Percentiles rank a stretch among this genome's conserved stretches.
Evolutionary conservation across 495 filamentous ascomycete species (phyloP).

Genomic region (Aspergillus funiculosus): DNA sequence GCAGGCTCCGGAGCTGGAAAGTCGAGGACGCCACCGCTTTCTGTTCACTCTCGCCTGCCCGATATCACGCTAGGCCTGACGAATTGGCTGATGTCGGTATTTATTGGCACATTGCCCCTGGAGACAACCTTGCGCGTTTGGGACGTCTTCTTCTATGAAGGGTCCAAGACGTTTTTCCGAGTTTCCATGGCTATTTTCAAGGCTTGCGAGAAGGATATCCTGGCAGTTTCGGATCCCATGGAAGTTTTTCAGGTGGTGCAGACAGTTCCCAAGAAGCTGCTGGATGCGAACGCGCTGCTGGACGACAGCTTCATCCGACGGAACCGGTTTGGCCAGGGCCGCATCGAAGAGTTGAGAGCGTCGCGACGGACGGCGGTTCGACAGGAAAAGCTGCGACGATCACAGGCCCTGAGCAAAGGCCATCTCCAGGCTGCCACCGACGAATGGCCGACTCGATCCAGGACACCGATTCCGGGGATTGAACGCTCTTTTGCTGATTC

Average conservation of each 20-base stretch:
- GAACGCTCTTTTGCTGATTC: slow-evolving; percentile 36
- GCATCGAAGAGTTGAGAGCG: slow-evolving; percentile 41
- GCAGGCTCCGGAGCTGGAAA: slow-evolving; percentile 58
- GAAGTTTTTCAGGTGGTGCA: slow-evolving; percentile 96
- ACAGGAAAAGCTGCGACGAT: slow-evolving; percentile 41
- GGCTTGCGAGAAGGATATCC: slow-evolving; percentile 76
- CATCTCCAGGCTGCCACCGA: slow-evolving; percentile 35
- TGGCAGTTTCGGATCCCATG: slow-evolving; percentile 77
- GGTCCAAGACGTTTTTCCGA: slow-evolving; percentile 89
- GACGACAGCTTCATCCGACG: slow-evolving; percentile 72
- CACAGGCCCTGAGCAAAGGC: slow-evolving; percentile 36
- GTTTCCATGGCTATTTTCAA: slow-evolving; percentile 92
- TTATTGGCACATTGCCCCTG: slow-evolving; percentile 86
- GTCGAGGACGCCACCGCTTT: slow-evolving; percentile 36
- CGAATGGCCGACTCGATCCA: slow-evolving; percentile 30
- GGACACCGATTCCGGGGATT: slow-evolving; percentile 30
- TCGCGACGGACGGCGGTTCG: slow-evolving; percentile 39
- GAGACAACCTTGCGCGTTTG: slow-evolving; percentile 88
- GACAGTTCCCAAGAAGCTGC: slow-evolving; percentile 69
- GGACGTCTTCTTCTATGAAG: slow-evolving; percentile 95
- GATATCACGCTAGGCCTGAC: slow-evolving; percentile 90
- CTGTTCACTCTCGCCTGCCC: slow-evolving; percentile 60
- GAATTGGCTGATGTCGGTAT: slow-evolving; percentile 98
- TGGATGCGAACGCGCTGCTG: slow-evolving; percentile 76
- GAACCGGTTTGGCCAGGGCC: slow-evolving; percentile 73